Conservation (phyloP, 208 protist genomes). For the Herpetomonas samuelpessoai region DNA sequence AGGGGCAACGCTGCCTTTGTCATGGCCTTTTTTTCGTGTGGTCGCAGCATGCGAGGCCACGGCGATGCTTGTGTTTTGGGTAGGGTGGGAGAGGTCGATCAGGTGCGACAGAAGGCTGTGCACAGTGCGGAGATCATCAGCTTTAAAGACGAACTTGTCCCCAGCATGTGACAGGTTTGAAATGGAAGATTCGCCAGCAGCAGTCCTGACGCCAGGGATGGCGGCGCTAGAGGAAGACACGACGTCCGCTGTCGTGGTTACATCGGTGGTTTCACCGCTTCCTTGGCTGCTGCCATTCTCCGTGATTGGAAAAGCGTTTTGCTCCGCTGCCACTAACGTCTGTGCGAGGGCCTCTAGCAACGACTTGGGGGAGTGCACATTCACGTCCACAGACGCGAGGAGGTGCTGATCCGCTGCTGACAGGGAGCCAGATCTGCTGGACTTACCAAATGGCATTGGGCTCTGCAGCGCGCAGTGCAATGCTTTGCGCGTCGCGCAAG, state of each 20-base stretch:
- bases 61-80: too few relatives aligned
- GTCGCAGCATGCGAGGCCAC: too few relatives aligned
- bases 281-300: not conserved
- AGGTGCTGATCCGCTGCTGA: too few relatives aligned
- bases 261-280: not conserved
- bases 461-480: too few relatives aligned
- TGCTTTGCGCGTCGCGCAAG: too few relatives aligned
- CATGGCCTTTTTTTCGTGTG: not conserved
- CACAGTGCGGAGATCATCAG: conserved; percentile 13
- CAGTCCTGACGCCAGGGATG: too few relatives aligned
- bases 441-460: too few relatives aligned
- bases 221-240: too few relatives aligned
- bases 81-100: conserved; percentile 13
- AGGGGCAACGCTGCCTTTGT: too few relatives aligned
- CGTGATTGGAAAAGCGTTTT: not conserved
- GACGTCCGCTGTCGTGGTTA: too few relatives aligned
- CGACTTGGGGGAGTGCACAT: not conserved
- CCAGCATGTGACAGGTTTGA: not conserved
- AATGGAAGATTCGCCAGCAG: not conserved
- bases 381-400: too few relatives aligned
- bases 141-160: conserved; percentile 1
- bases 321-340: not conserved
- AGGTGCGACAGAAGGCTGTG: conserved; percentile 8
- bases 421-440: too few relatives aligned
- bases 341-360: not conserved